Base-by-base conservation (phyloP, 192 early-diverging fungal species). In the Lobulomyces angularis region DNA sequence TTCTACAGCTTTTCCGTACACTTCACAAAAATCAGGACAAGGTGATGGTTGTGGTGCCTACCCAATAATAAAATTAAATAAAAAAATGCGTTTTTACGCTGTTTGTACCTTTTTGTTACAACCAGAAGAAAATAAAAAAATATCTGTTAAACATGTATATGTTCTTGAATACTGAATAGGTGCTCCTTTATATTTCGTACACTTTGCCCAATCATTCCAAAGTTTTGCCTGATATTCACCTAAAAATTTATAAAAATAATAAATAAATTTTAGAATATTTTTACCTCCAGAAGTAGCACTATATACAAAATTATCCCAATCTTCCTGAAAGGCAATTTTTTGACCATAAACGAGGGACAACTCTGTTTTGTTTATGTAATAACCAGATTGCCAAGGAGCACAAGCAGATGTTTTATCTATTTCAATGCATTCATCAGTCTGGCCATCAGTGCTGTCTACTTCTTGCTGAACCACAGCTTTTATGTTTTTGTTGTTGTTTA, bases 141-240 rank as follows among this genome's bases (percentile, higher is more conserved):
- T 52, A 41, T 68, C 65, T 32, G 52, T 65, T 32, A 65, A 28
- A 62, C 65, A 68, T 12, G 43, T 40, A 49, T 66, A 65, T 5
- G 61, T 43, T 14, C 55, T 50, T 39, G 49, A 56, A 50, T 62
- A 65, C 46, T 68, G 65, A 42, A 68, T 64, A n/a, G 49, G 50
- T 21, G 50, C 39, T 47, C 61, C 65, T 2, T 48, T 16, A 55
- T 64, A 68, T 38, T 52, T 58, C 20, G 53, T 17, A 49, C 65
- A 67, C 5, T 45, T 34, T 12, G 55, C 50, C 52, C 54, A 67
- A 37, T 65, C 31, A 32, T n/a, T n/a, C n/a, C n/a, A n/a, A n/a
- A n/a, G n/a, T n/a, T n/a, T n/a, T n/a, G n/a, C n/a, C n/a, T n/a
- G 31, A 32, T 16, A 12, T 32, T 32, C 31, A 32, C 12, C 12